Base-by-base conservation (phyloP, 2,329 filamentous ascomycete species). In the Colletotrichum phormii region DNA sequence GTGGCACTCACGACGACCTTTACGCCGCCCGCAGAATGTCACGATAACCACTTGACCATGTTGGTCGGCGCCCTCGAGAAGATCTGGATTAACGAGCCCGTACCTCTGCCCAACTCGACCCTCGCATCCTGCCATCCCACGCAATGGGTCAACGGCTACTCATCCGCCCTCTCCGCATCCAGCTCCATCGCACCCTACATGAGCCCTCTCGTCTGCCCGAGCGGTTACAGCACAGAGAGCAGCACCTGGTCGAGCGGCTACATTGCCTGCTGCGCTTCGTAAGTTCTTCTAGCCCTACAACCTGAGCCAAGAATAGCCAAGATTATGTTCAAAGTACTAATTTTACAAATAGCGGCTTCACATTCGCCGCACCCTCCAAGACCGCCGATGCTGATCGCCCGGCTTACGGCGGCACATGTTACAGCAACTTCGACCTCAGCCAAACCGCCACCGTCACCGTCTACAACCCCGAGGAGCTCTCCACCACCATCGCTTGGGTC, bases 71-170 rank as follows among this genome's bases (percentile, higher is more conserved):
- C 70, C 46, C 60, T 64, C 11, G 70, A 72, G 66, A 72, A 72
- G 66, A 72, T 72, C 55, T 72, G 70, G 70, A 72, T 72, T 29
- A 72, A 72, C 35, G 70, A 72, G 54, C 70, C 70, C 8, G 54
- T 64, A 31, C 70, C 70, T 24, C 60, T 72, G 22, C 70, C 70
- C 59, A 70, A 70, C 60, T 59, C 67, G 35, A 72, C 70, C 22
- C 49, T 60, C 66, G 37, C 70, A 7, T 70, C 70, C 8, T 72
- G 70, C 60, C 69, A 72, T 35, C 70, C 70, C 5, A 61, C 70
- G 7, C 54, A 72, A 51, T 72, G 70, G 70, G 42, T 72, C 11
- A 51, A 49, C 53, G 70, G 70, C 15, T 72, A 72, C 54, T 22
- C 61, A 7, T 72, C 70, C 46, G 66, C 35, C 60, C 15, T 72